A percentile compares a stretch with the other conserved stretches of the same genome.
Evolutionary conservation across 352 stramenopile genomes (phyloP).

Genomic region (Globisporangium cylindrosporum): DNA sequence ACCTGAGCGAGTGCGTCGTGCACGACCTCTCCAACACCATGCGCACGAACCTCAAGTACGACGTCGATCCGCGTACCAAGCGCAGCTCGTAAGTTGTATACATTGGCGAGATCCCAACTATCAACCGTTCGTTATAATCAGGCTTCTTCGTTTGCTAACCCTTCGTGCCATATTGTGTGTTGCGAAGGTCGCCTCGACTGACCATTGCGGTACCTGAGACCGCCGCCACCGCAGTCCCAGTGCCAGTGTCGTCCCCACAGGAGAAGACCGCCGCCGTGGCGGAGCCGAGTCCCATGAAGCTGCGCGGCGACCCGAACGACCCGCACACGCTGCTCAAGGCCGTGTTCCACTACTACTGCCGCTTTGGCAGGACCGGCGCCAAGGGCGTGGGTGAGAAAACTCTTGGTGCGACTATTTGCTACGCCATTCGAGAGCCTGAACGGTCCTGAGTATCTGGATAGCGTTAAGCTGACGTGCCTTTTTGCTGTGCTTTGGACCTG

Average conservation of each 20-base stretch:
- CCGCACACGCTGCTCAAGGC: constrained; percentile 75
- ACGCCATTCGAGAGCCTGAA: background rate
- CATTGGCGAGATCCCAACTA: background rate
- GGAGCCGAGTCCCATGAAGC: constrained; percentile 27
- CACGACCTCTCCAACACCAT: constrained; percentile 55
- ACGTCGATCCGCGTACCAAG: constrained; percentile 44
- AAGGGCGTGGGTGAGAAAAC: constrained; percentile 67
- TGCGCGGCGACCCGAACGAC: constrained; percentile 70
- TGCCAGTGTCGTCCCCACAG: constrained; percentile 9
- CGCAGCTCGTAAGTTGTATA: constrained; percentile 30
- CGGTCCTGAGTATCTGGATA: background rate
- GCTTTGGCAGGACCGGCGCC: constrained; percentile 69
- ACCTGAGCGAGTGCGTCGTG: constrained; percentile 48
- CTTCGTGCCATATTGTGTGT: background rate
- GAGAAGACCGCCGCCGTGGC: background rate
- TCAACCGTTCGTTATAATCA: background rate
- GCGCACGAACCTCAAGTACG: constrained; percentile 53
- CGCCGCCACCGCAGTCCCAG: background rate
- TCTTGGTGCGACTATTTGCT: constrained; percentile 18
- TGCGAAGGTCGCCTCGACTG: constrained; percentile 17
- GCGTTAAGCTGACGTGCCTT: too few relatives aligned
- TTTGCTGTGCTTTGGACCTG: too few relatives aligned
- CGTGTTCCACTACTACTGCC: constrained; percentile 87
- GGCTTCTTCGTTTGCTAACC: background rate
- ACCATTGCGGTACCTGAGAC: constrained; percentile 16